Conservation (phyloP, 163 green algal species). For the Volvox carteri region DNA sequence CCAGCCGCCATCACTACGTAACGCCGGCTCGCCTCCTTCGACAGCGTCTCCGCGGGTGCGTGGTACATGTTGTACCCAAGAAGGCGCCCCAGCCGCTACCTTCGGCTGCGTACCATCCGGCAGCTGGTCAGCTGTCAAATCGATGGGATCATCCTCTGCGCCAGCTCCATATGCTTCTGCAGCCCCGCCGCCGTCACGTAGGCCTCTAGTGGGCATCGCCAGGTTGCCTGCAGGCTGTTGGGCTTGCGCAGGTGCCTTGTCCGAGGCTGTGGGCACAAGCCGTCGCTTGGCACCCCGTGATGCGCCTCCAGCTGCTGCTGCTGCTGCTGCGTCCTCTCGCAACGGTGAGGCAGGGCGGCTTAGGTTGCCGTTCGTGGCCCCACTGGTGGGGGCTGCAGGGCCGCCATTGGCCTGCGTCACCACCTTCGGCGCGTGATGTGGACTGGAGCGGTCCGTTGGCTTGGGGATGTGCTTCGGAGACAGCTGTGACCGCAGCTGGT, state of each 20-base stretch:
- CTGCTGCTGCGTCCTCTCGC: background rate
- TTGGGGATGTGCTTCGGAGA: background rate
- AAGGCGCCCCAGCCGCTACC: too few species aligned
- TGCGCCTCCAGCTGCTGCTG: background rate
- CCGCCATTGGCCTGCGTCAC: background rate
- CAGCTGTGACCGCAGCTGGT: background rate
- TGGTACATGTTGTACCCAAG: background rate
- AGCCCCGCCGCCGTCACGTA: background rate
- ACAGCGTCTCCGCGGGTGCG: background rate
- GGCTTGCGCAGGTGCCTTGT: background rate
- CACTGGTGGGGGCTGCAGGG: background rate
- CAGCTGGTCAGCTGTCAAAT: constrained; percentile 10
- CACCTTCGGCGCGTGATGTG: background rate
- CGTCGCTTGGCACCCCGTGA: background rate
- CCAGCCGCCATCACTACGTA: background rate
- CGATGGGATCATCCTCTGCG: constrained; percentile 19
- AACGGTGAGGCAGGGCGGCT: background rate
- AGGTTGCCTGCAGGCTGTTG: background rate
- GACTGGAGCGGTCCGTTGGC: background rate
- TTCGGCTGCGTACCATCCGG: background rate
- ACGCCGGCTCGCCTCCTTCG: background rate
- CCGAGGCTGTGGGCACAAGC: background rate
- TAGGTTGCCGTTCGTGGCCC: background rate
- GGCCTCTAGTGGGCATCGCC: too few species aligned
- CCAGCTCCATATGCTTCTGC: background rate